Conservation (phyloP, 163 green algal genomes). For the Dunaliella salina region DNA sequence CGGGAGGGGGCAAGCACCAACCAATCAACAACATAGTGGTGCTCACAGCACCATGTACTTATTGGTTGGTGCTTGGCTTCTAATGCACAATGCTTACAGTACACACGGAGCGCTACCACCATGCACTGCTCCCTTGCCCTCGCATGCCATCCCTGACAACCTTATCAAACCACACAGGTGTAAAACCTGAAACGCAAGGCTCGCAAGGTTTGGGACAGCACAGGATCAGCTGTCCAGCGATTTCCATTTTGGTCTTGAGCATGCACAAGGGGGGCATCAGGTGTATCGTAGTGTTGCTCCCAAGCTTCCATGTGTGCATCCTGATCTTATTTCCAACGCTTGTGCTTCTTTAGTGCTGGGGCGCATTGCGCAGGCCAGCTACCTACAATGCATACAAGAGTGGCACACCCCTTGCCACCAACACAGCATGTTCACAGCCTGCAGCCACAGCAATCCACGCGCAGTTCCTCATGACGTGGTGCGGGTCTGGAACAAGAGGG, state of each 20-base stretch:
- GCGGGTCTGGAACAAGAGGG: neutral
- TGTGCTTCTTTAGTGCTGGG: neutral
- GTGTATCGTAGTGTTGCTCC: neutral
- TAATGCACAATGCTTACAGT: neutral
- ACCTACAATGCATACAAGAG: neutral
- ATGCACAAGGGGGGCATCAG: neutral
- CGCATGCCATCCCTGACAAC: neutral
- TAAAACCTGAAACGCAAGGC: too few species aligned
- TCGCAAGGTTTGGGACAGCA: neutral
- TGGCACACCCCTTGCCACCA: neutral
- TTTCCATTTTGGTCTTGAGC: neutral
- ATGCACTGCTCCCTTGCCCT: neutral
- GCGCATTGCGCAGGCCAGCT: neutral
- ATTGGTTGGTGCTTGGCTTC: neutral
- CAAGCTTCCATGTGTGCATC: neutral
- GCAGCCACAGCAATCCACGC: neutral
- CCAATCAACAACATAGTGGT: neutral
- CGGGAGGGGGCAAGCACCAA: neutral
- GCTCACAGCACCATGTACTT: neutral
- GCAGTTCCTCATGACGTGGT: neutral
- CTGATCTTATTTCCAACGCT: neutral
- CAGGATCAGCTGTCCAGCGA: neutral
- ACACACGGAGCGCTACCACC: too few species aligned
- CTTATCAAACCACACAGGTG: neutral
- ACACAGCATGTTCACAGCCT: neutral